Base-by-base conservation (phyloP, 2,329 filamentous ascomycete species). In the Trichoderma hamatum region DNA sequence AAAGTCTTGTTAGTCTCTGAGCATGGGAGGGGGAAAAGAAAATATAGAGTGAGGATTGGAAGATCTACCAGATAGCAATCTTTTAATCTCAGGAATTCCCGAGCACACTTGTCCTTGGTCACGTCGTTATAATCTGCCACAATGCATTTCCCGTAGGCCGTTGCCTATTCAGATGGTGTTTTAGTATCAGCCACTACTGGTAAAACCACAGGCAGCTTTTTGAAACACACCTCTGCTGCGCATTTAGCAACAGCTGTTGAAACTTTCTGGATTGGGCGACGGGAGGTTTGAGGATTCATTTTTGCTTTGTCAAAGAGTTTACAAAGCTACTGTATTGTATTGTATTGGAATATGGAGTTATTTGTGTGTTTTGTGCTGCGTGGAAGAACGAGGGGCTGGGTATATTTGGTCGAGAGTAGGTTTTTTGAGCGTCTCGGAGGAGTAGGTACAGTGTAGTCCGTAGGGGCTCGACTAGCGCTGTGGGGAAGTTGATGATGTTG, bases 81-180 rank as follows among this genome's bases (percentile, higher is more conserved):
- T 78, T 97, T 97, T 60, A 98, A 79, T 72, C 83, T 89, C 80
- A 96, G 83, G 74, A 99, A 98, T 76, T 97, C 94, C 69, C 88
- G 89, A 5, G 86, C 85, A 76, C 96, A 99, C 84, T 96, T 96
- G 77, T 97, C 93, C 77, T 97, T 97, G 74, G 94, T 88, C 3
- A 97, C 88, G 4, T 93, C 88, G 77, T 95, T 95, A 81, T 97
- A 98, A 77, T 98, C 95, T 49, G 89, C 88, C 62, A 95, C 87
- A 72, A 99, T 90, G 78, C 96, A 99, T 84, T 94, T 94, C 73
- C 95, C 96, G 76, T 98, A 99, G 14, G 88, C 84, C 3, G 93
- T 85, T 64, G 93, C 91, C 95, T 98, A 56, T 39, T 5, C 7
- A 26, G n/a, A n/a, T 19, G 2, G 6, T 28, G 43, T 24, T 24